Conservation (phyloP, 371 early-diverging fungal species). For the Mucor saturninus region DNA sequence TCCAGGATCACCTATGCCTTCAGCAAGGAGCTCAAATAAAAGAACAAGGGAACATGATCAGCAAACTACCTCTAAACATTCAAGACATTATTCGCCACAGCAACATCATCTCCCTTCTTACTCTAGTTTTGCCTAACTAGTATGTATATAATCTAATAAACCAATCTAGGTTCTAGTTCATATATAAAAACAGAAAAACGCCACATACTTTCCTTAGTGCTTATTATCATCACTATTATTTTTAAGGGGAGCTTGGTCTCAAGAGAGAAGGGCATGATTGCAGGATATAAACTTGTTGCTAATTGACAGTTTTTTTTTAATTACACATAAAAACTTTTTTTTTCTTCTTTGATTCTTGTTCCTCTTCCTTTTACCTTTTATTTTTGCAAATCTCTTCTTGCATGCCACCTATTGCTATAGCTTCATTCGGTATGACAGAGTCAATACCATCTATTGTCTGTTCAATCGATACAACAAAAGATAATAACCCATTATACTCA, state of each 20-base stretch:
- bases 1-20: conserved; percentile 8
- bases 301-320: conserved; percentile 15
- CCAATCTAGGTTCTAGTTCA: background rate
- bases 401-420: background rate
- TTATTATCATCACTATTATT: background rate
- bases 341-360: background rate
- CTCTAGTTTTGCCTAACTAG: background rate
- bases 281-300: conserved; percentile 5
- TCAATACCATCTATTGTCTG: background rate
- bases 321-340: background rate
- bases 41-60: conserved; percentile 6
- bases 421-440: background rate
- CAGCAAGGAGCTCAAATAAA: background rate
- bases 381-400: background rate
- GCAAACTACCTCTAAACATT: background rate
- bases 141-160: no score
- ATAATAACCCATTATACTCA: background rate
- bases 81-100: background rate
- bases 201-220: conserved; percentile 4
- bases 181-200: background rate
- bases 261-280: conserved; percentile 13
- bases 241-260: background rate
- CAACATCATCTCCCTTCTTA: background rate
- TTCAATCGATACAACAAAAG: background rate
- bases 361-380: background rate